Conservation (phyloP, 2,329 filamentous ascomycete species). For the Thielaviopsis euricoi region DNA sequence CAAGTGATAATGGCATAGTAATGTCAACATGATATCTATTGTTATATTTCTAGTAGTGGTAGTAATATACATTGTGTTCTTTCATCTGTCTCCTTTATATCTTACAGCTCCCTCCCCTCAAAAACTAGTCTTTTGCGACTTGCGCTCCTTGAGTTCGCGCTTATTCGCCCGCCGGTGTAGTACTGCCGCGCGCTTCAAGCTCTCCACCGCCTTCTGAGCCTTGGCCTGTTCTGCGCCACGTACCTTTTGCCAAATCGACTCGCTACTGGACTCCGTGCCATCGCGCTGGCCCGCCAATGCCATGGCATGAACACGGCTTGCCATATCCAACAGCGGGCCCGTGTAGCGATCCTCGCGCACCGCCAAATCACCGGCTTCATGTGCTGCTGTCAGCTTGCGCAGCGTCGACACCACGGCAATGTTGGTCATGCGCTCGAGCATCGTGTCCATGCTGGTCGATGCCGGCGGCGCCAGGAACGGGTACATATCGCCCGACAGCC, state of each 20-base stretch:
- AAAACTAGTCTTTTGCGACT: background rate
- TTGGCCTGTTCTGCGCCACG: background rate
- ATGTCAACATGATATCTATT: background rate
- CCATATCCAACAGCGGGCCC: slow-evolving; percentile 8
- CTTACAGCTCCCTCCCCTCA: background rate
- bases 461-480: slow-evolving; percentile 1
- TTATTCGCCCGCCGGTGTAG: slow-evolving; percentile 1
- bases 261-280: background rate
- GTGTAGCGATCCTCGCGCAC: slow-evolving; percentile 2
- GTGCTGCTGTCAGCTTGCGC: background rate
- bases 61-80: background rate
- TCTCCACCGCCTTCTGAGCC: background rate
- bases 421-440: slow-evolving; percentile 2
- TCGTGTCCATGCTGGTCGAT: background rate
- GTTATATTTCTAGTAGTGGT: background rate
- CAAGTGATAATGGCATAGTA: background rate
- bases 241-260: background rate
- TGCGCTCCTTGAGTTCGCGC: background rate
- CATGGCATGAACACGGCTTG: slow-evolving; percentile 6
- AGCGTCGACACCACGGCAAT: slow-evolving; percentile 1
- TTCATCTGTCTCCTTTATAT: background rate
- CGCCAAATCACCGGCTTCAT: background rate
- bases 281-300: background rate
- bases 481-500: background rate
- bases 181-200: background rate